Percentiles rank a stretch among this genome's conserved stretches.
Evolutionary conservation across 2,329 filamentous ascomycete species (phyloP).

Genomic region (Dactylonectria estremocensis): DNA sequence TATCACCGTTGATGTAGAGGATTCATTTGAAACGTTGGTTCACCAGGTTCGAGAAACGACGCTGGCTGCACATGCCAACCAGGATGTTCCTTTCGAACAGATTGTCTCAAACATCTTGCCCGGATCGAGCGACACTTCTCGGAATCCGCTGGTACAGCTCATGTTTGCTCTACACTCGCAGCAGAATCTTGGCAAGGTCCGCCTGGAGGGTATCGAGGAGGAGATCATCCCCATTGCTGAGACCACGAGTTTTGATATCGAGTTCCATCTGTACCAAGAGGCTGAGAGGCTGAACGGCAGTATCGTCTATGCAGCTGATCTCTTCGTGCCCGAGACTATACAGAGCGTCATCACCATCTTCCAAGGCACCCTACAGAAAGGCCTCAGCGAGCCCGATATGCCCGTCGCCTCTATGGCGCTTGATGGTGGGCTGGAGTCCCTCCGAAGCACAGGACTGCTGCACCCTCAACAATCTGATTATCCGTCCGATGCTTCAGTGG

Average conservation of each 20-base stretch:
- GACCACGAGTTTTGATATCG: constrained; percentile 41
- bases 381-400: constrained; percentile 22
- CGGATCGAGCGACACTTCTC: constrained; percentile 22
- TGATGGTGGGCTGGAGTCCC: background rate
- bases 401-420: constrained; percentile 22
- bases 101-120: constrained; percentile 29
- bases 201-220: constrained; percentile 34
- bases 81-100: constrained; percentile 42
- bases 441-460: constrained; percentile 35
- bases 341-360: constrained; percentile 35
- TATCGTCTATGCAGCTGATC: constrained; percentile 39
- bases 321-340: constrained; percentile 43
- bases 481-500: constrained; percentile 36
- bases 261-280: constrained; percentile 46
- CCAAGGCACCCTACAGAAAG: constrained; percentile 31
- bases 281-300: constrained; percentile 21
- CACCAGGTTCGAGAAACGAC: constrained; percentile 32
- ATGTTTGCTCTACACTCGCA: constrained; percentile 43
- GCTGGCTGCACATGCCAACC: constrained; percentile 33
- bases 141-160: no score
- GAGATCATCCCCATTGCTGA: constrained; percentile 20
- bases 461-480: constrained; percentile 31
- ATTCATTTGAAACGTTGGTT: constrained; percentile 34
- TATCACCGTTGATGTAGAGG: constrained; percentile 37
- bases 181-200: constrained; percentile 33